Percentiles rank a stretch among this genome's conserved stretches.
These are phyloP conservation scores for Salix dunnii DNA, from an alignment of 345 rosid species.

Conservation along the genomic window DNA sequence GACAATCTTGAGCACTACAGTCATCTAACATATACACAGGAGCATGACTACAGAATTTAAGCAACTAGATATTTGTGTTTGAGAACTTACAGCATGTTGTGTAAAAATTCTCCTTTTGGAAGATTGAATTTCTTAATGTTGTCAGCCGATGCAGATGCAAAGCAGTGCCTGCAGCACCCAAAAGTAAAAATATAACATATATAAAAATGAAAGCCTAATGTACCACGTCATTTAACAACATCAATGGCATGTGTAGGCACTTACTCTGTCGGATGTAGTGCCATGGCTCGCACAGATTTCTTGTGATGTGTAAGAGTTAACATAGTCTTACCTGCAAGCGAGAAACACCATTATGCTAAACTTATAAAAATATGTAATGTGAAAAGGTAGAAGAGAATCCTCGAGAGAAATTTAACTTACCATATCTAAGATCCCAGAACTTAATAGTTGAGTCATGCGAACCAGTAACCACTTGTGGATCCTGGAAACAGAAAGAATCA, in stretches of 20 bases:
- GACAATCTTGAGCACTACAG: neutral
- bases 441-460: constrained; percentile 94
- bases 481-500: constrained; percentile 43
- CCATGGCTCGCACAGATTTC: constrained; percentile 97
- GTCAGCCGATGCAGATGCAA: constrained; percentile 98
- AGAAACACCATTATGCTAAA: constrained; percentile 11
- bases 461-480: constrained; percentile 99
- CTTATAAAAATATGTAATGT: neutral
- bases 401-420: constrained; percentile 30
- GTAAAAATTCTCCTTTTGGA: constrained; percentile 85
- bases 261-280: constrained; percentile 90
- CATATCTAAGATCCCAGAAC: constrained; percentile 97
- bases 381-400: neutral
- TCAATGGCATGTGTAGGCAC: constrained; percentile 13
- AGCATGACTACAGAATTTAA: neutral
- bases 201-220: neutral
- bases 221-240: neutral
- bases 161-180: constrained; percentile 56
- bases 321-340: constrained; percentile 80
- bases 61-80: constrained; percentile 5
- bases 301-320: constrained; percentile 92
- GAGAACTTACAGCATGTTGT: constrained; percentile 93
- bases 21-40: neutral
- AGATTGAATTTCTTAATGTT: constrained; percentile 89
- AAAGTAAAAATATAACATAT: neutral